Percentiles rank a stretch among this genome's conserved stretches.
phyloP scores from a whole-genome alignment of 139 green algal genomes.

The Gonium pectorale region DNA sequence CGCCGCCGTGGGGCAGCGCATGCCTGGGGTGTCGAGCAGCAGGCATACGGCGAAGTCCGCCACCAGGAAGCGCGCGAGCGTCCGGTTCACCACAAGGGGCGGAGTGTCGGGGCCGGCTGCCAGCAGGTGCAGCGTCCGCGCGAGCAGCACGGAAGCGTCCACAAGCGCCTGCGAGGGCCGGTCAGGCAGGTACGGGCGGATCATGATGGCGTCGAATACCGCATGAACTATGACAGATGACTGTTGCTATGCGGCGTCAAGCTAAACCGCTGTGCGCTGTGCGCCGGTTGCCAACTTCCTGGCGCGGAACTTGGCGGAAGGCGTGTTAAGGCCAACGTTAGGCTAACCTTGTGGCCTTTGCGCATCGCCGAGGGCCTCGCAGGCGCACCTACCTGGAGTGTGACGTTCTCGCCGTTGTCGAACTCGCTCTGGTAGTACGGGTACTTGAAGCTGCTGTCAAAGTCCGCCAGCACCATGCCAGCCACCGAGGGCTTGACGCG shows the following conservation, averaged over 20 bases:
- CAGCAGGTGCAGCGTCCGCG: conserved; percentile 63
- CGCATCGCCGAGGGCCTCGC: no score
- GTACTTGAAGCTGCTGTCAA: conserved; percentile 63
- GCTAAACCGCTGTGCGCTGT: no score
- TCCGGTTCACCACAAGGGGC: conserved; percentile 57
- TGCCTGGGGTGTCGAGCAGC: conserved; percentile 44
- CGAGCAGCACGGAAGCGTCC: conserved; percentile 61
- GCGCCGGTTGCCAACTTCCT: no score
- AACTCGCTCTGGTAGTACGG: conserved; percentile 65
- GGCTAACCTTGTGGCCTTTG: no score
- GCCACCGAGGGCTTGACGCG: conserved; percentile 57
- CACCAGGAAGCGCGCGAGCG: conserved; percentile 26
- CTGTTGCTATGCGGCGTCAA: no score
- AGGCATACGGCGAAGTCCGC: conserved; percentile 55
- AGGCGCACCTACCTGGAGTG: conserved; percentile 12
- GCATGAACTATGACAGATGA: no score
- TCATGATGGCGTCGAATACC: no score
- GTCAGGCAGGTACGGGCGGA: background rate
- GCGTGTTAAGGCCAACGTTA: no score
- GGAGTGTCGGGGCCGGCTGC: conserved; percentile 18
- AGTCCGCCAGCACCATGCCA: conserved; percentile 75
- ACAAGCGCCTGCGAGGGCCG: background rate
- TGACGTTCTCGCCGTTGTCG: conserved; percentile 11
- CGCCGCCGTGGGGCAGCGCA: conserved; percentile 59
- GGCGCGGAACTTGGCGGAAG: no score